Base-by-base conservation (phyloP, 352 stramenopile genomes). In the Phytophthora vignae region DNA sequence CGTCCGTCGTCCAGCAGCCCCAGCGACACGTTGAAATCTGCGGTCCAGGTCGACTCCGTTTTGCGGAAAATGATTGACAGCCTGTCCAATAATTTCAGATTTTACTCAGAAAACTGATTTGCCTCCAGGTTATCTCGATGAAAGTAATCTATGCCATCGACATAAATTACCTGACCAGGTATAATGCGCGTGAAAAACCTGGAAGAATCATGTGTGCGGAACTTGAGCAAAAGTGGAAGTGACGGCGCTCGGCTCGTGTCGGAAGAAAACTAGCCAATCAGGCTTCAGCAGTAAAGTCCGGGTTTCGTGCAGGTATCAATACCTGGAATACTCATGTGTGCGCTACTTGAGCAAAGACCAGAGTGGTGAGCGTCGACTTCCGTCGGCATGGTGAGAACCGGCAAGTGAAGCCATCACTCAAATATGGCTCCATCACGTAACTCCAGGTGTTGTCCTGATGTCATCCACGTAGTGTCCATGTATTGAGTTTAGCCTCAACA, bases 1-100 rank as follows among this genome's bases (percentile, higher is more conserved):
- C 2, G 22, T 27, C 22, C 38, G 29, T 66, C 64, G 49, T 71
- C 64, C n/a, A 65, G 55, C 21, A 71, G 53, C 27, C 62, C 40
- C 19, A 69, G 53, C 2, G 52, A 62, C 61, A 17, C 50, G 15
- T 62, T 40, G 11, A 15, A 49, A 22, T 64, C 44, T 19, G 42
- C 42, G 25, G 57, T 29, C 2, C 25, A 31, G 4, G 40, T 19
- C 9, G 36, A 38, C 38, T 63, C 56, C 56, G 55, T 63, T 55
- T n/a, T 27, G 22, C 22, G 22, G 22, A 27, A 27, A 27, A 27
- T 27, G 21, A 22, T 22, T 22, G 21, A 22, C 21, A 22, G 21
- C 21, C 21, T 22, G 21, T 22, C 21, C 21, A 22, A 22, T 22
- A 22, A 22, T 22, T 33, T 33, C 29, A 33, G 29, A 33, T 33